Evolutionary conservation across 768 basidiomycete species (phyloP).

Genomic region (Mycena amicta): DNA sequence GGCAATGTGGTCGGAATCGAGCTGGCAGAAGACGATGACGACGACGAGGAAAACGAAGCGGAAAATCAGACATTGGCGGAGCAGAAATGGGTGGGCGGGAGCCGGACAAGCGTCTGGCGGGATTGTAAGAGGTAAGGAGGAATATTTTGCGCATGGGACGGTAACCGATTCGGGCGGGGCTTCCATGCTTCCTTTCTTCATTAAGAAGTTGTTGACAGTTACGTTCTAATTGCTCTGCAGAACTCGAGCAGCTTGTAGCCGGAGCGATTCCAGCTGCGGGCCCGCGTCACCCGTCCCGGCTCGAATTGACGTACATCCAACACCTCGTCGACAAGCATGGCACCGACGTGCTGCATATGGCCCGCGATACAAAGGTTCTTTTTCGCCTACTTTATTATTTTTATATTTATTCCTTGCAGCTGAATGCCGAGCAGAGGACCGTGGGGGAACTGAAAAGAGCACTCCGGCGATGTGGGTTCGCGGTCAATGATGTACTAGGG

Average conservation of each 20-base stretch:
- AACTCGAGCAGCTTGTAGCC: slow-evolving; percentile 63
- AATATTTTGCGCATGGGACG: slow-evolving; percentile 33
- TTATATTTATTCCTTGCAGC: slow-evolving; percentile 17
- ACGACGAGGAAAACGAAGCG: slow-evolving; percentile 25
- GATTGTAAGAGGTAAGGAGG: slow-evolving; percentile 25
- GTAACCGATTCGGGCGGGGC: background rate
- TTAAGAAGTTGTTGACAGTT: slow-evolving; percentile 29
- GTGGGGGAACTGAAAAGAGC: slow-evolving; percentile 73
- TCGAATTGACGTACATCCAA: slow-evolving; percentile 69
- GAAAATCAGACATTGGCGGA: slow-evolving; percentile 39
- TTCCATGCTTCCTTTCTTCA: slow-evolving; percentile 12
- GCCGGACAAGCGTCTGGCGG: slow-evolving; percentile 30
- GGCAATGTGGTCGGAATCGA: slow-evolving; percentile 78
- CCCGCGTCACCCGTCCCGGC: slow-evolving; percentile 64
- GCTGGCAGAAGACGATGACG: slow-evolving; percentile 57
- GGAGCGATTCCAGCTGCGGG: slow-evolving; percentile 44
- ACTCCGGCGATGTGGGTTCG: slow-evolving; percentile 55
- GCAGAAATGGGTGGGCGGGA: slow-evolving; percentile 42
- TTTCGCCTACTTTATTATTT: background rate
- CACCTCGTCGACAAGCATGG: slow-evolving; percentile 72
- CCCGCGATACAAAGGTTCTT: slow-evolving; percentile 59
- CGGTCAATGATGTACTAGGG: slow-evolving; percentile 26
- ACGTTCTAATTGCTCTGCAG: too few relatives aligned
- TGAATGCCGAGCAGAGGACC: slow-evolving; percentile 86
- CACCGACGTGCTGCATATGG: slow-evolving; percentile 74